Base-by-base conservation (phyloP, 148 eudicot genomes). In the Spergularia marina region DNA sequence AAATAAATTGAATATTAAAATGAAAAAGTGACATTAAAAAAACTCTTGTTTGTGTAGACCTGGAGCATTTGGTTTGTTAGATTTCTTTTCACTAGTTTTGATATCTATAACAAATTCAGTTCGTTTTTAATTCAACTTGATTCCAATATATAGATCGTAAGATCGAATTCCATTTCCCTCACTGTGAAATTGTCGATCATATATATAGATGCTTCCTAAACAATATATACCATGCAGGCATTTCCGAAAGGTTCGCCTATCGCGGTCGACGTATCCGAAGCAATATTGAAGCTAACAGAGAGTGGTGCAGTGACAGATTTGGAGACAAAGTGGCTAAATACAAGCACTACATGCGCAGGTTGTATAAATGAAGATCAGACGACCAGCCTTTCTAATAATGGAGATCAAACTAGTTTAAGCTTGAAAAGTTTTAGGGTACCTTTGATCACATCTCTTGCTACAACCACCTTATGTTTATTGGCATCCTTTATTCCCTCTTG, bases 241-340 rank as follows among this genome's bases (percentile, higher is more conserved):
- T 85, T 85, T 30, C 81, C 76, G 11, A 82, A 82, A 49, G 85
- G 81, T 6, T 85, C 85, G 7, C 81, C 77, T 9, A 60, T 82
- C 15, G 74, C 81, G 21, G 39, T 23, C 25, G 80, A 85, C 72
- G 61, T 85, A 21, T 79, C 87, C 1, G 15, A 61, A 63, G 83
- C 79, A 53, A 82, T 85, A 17, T 65, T 82, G 23, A 62, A 3
- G 10, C 64, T 85, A 40, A 67, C 77, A 12, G 78, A 82, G 39
- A 30, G 71, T 15, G 82, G 79, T 13, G 18, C 20, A 20, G 41
- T 79, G 13, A 73, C 21, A 53, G 5, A 57, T 0, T 25, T 79
- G 8, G 68, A 66, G 58, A 40, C 51, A 1, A 34, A 2, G 7
- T 73, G 56, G 61, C 58, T 73, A 21, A 13, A 25, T 11, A 21